Conservation (phyloP, 2,329 filamentous ascomycete genomes). For the Colletotrichum gloeosporioides region DNA sequence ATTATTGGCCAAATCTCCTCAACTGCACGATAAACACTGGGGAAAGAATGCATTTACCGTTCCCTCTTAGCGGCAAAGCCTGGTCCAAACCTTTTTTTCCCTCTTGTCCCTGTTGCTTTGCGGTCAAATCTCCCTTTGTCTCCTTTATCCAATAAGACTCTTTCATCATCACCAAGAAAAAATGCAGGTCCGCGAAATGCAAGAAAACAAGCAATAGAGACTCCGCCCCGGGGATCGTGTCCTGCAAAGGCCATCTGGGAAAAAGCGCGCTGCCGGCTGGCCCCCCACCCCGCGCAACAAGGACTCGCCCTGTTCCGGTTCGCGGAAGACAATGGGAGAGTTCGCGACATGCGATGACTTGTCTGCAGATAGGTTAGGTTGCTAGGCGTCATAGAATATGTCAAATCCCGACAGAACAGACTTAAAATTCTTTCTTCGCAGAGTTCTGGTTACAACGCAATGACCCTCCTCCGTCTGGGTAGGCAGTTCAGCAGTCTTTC, state of each 20-base stretch:
- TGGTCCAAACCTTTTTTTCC: neutral
- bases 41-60: slow-evolving; percentile 3
- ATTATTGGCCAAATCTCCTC: slow-evolving; percentile 11
- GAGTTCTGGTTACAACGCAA: neutral
- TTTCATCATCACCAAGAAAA: neutral
- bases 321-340: slow-evolving; percentile 15
- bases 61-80: neutral
- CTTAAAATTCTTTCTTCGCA: neutral
- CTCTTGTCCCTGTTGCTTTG: neutral
- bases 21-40: slow-evolving; percentile 5
- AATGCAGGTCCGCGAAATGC: neutral
- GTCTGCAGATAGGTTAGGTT: neutral
- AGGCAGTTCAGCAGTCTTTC: neutral
- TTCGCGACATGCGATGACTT: slow-evolving; percentile 22
- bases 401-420: slow-evolving; percentile 8
- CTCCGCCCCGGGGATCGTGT: neutral
- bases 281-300: neutral
- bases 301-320: slow-evolving; percentile 15
- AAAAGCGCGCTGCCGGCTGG: neutral
- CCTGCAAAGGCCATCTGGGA: neutral
- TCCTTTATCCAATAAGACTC: neutral
- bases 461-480: neutral
- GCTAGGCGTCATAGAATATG: neutral
- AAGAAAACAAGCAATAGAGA: neutral
- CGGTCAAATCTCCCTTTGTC: neutral